Conservation (phyloP, 2,329 filamentous ascomycete genomes). For the Keithomyces neogunnii region DNA sequence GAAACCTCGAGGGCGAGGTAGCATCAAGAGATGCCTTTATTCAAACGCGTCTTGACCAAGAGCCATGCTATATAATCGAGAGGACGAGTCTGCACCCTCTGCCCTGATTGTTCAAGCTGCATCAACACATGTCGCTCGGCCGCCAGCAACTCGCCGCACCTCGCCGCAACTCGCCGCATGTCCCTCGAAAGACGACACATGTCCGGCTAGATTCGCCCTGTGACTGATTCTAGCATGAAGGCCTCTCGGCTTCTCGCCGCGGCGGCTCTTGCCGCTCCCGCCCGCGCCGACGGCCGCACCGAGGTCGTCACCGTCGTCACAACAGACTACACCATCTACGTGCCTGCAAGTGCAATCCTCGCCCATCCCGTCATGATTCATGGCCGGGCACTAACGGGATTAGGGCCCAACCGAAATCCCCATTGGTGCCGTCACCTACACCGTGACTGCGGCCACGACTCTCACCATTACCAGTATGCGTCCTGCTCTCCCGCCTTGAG, state of each 20-base stretch:
- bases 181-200: too few species aligned
- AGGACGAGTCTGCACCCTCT: too few species aligned
- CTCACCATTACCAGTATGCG: not conserved
- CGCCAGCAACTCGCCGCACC: too few species aligned
- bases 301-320: not conserved
- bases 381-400: not conserved
- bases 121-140: too few species aligned
- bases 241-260: not conserved
- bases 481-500: not conserved
- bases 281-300: not conserved
- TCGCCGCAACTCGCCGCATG: too few species aligned
- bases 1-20: too few species aligned
- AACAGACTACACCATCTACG: not conserved
- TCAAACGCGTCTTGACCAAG: too few species aligned
- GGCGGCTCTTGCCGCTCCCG: not conserved
- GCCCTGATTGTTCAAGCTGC: too few species aligned
- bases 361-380: not conserved
- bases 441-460: not conserved
- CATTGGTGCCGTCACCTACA: not conserved
- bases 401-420: not conserved
- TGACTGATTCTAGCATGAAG: not conserved
- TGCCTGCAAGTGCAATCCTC: not conserved
- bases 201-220: too few species aligned
- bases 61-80: too few species aligned
- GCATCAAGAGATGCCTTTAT: too few species aligned